Conservation (phyloP, 441 rosid genomes). For the Erodium moschatum region DNA sequence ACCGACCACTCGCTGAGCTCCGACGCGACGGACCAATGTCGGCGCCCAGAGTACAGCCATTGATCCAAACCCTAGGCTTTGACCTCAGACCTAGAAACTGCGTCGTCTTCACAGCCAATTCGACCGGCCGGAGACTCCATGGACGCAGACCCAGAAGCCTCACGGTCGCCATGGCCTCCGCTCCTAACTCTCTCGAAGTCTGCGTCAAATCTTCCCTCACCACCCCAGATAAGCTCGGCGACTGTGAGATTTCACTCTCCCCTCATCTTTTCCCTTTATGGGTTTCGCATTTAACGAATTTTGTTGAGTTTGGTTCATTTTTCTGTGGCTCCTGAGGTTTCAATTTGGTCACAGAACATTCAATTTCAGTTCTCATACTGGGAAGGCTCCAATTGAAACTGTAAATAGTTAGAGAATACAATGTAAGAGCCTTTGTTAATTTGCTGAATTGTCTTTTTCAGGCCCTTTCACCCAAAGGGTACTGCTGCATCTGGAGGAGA, state of each 20-base stretch:
- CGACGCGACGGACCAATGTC: not conserved
- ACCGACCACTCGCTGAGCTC: too few relatives aligned
- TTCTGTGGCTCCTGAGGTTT: not conserved
- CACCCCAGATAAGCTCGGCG: not conserved
- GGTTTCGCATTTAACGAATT: not conserved
- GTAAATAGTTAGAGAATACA: not conserved
- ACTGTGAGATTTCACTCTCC: not conserved
- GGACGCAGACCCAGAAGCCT: not conserved
- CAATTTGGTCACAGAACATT: not conserved
- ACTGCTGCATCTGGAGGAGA: constrained; percentile 77
- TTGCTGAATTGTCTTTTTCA: constrained; percentile 20
- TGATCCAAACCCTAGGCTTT: not conserved
- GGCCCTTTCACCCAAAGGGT: constrained; percentile 92
- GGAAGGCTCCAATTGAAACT: not conserved
- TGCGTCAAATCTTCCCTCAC: constrained; percentile 5
- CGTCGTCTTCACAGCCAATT: not conserved
- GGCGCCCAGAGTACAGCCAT: not conserved
- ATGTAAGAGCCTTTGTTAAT: constrained; percentile 12
- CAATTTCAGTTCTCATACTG: not conserved
- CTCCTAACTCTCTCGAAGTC: not conserved
- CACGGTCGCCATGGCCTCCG: not conserved
- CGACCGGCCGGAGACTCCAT: not conserved
- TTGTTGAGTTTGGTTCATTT: not conserved
- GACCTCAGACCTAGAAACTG: not conserved
- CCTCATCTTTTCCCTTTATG: not conserved